phyloP scores from a whole-genome alignment of 2,329 filamentous ascomycete species.

The Fusarium dimerum region DNA sequence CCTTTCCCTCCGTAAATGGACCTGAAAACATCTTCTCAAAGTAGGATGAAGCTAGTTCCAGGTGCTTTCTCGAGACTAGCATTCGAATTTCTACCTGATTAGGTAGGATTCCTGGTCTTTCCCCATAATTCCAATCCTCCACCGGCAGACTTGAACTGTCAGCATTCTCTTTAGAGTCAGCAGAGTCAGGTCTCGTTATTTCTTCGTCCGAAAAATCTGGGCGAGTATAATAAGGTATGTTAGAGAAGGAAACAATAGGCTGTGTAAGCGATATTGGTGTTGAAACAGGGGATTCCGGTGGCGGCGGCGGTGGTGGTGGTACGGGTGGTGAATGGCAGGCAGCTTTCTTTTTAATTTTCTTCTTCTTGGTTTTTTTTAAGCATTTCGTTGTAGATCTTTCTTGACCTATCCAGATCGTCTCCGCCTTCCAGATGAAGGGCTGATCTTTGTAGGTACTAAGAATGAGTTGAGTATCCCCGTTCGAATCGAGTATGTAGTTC shows the following conservation, averaged over 20 bases:
- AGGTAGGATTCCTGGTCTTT: rapidly evolving
- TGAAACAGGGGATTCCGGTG: too few relatives aligned
- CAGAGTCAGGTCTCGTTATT: too few relatives aligned
- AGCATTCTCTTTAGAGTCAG: neutral
- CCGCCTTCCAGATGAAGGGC: neutral
- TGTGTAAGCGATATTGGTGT: too few relatives aligned
- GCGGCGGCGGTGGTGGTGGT: too few relatives aligned
- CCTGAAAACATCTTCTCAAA: slow-evolving; percentile 8
- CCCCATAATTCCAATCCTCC: neutral
- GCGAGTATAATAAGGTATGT: neutral
- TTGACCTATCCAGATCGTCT: neutral
- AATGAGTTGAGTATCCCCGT: neutral
- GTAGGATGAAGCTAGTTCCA: slow-evolving; percentile 1
- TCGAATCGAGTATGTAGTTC: rapidly evolving
- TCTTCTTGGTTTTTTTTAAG: neutral
- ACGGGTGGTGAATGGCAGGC: neutral
- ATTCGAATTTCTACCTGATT: neutral
- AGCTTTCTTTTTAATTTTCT: neutral
- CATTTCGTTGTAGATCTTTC: neutral
- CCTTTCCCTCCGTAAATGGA: neutral
- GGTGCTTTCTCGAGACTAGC: slow-evolving; percentile 3
- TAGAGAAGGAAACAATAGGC: too few relatives aligned
- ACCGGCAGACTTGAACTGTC: rapidly evolving
- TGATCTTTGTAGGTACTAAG: neutral
- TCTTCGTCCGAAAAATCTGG: too few relatives aligned